A percentile compares a stretch with the other conserved stretches of the same genome.
These are phyloP conservation scores for Cystoderma amianthinum DNA, from an alignment of 768 basidiomycete species.

Conservation along the genomic window DNA sequence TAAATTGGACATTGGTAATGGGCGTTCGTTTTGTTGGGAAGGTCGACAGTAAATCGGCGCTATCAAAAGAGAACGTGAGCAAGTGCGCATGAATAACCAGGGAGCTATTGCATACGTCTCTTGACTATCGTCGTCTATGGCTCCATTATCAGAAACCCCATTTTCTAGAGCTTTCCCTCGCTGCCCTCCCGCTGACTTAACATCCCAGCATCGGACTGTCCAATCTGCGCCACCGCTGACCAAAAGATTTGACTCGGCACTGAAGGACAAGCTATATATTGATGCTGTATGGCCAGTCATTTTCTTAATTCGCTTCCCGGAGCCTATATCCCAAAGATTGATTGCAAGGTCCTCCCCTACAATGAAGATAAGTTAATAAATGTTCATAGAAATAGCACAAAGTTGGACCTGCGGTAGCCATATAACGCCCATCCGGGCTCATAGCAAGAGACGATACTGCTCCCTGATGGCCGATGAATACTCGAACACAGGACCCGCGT, in stretches of 20 bases:
- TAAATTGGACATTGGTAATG: conserved; percentile 88
- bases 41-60: conserved; percentile 80
- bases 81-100: conserved; percentile 1
- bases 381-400: conserved; percentile 1
- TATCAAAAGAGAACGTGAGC: conserved; percentile 21
- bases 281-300: conserved; percentile 92
- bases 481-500: conserved; percentile 84
- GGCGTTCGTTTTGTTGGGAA: conserved; percentile 97
- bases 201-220: conserved; percentile 98
- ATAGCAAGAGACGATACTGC: conserved; percentile 80
- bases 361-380: conserved; percentile 1
- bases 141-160: conserved; percentile 24
- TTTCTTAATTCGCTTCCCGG: conserved; percentile 92
- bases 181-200: conserved; percentile 68
- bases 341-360: conserved; percentile 87
- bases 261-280: conserved; percentile 87
- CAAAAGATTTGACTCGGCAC: conserved; percentile 83
- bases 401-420: conserved; percentile 76
- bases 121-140: conserved; percentile 44
- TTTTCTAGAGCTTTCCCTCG: conserved; percentile 53
- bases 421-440: conserved; percentile 89
- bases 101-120: conserved; percentile 58
- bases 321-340: conserved; percentile 94
- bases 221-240: conserved; percentile 92
- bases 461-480: conserved; percentile 94